A percentile compares a stretch with the other conserved stretches of the same genome.
Conservation (phyloP, 306 rosid genomes). For the Begonia masoniana region DNA sequence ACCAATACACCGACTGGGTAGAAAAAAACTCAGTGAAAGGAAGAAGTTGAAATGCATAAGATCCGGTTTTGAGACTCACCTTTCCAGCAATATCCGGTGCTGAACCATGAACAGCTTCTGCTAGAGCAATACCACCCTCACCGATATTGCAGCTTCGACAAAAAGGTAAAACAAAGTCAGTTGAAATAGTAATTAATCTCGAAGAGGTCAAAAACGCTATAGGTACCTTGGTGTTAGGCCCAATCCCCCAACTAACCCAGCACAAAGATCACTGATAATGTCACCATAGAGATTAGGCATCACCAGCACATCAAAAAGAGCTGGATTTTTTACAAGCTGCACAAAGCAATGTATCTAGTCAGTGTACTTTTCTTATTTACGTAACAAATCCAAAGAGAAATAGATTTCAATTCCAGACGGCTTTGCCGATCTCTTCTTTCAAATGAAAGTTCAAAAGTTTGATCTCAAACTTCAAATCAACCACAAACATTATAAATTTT, state of each 20-base stretch:
- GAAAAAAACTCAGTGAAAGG: background rate
- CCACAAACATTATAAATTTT: no score
- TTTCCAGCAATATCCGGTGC: slow-evolving; percentile 99
- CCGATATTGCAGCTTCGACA: slow-evolving; percentile 81
- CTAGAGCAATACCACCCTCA: slow-evolving; percentile 97
- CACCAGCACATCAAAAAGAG: slow-evolving; percentile 15
- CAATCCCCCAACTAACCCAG: slow-evolving; percentile 92
- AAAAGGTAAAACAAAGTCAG: slow-evolving; percentile 14
- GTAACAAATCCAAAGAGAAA: background rate
- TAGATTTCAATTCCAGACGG: background rate
- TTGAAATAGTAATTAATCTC: background rate
- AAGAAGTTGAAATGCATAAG: background rate
- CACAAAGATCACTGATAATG: slow-evolving; percentile 97
- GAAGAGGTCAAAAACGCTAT: background rate
- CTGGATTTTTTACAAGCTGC: slow-evolving; percentile 13
- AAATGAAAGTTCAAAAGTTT: background rate
- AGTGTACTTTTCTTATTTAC: background rate
- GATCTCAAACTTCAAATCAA: background rate
- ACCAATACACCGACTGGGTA: background rate
- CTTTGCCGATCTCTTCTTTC: no score
- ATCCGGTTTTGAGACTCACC: slow-evolving; percentile 30
- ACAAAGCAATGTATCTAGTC: slow-evolving; percentile 36
- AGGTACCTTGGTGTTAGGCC: slow-evolving; percentile 94
- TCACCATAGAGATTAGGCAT: slow-evolving; percentile 99
- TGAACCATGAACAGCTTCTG: slow-evolving; percentile 99